These are phyloP conservation scores for Orychophragmus violaceus DNA, from an alignment of 345 rosid genomes.

Conservation along the genomic window DNA sequence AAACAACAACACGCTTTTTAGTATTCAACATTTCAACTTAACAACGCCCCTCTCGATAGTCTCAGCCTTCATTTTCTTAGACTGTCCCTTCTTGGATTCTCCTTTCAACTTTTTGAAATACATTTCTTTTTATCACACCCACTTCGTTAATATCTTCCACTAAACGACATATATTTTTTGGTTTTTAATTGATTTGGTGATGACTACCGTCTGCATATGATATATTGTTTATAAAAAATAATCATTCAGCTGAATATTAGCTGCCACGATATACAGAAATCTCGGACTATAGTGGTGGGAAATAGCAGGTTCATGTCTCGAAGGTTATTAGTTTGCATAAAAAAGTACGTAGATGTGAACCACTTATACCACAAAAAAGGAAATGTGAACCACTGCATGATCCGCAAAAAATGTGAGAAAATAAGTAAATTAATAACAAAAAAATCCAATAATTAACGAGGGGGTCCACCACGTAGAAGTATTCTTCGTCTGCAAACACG, in stretches of 20 bases:
- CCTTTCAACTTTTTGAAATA: conserved; percentile 7
- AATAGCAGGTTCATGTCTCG: conserved; percentile 29
- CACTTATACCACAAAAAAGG: neutral
- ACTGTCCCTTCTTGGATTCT: conserved; percentile 18
- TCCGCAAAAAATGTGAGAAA: neutral
- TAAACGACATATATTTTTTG: neutral
- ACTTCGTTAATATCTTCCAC: conserved; percentile 18
- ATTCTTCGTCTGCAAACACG: neutral
- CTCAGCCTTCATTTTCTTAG: conserved; percentile 1
- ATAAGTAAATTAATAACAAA: neutral
- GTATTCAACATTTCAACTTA: conserved; percentile 27
- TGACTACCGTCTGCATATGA: neutral
- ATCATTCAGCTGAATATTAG: conserved; percentile 18
- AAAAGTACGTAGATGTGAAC: conserved; percentile 1
- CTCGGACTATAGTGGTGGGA: conserved; percentile 18
- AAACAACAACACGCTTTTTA: conserved; percentile 26
- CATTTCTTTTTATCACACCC: neutral
- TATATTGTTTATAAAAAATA: neutral
- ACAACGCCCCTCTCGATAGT: neutral
- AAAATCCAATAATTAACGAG: neutral
- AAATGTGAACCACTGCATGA: conserved; percentile 9
- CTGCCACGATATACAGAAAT: conserved; percentile 24
- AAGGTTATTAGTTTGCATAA: neutral
- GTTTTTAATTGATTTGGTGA: neutral
- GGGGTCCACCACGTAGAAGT: conserved; percentile 14